Evolutionary conservation across 139 green algal species (phyloP).

Genomic region (Monoraphidium neglectum): DNA sequence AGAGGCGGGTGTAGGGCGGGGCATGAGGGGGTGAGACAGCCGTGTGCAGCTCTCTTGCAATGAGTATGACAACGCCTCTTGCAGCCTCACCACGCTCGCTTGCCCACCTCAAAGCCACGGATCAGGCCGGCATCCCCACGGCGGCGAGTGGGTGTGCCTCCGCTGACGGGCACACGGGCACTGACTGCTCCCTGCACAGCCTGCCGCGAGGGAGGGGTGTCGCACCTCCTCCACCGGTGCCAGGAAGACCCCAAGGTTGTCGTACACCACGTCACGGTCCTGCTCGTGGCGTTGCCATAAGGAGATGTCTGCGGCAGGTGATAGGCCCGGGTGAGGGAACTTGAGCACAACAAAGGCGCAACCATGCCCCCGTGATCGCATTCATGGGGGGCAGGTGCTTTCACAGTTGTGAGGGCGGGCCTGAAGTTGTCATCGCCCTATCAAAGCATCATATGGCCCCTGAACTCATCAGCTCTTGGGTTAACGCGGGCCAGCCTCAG

Average conservation of each 20-base stretch:
- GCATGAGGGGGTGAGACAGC: too few species aligned
- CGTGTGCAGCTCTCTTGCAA: too few species aligned
- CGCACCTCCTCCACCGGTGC: conserved; percentile 43
- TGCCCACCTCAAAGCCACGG: too few species aligned
- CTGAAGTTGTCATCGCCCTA: not conserved
- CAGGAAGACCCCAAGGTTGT: conserved; percentile 61
- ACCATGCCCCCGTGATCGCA: not conserved
- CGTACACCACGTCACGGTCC: conserved; percentile 9
- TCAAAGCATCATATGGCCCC: not conserved
- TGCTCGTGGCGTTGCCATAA: conserved; percentile 7
- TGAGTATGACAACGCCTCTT: too few species aligned
- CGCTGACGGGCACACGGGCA: too few species aligned
- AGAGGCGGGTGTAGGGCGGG: too few species aligned
- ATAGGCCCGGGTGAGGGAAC: not conserved
- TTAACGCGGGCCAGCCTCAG: too few species aligned
- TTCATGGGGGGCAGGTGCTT: not conserved
- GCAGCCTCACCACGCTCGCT: too few species aligned
- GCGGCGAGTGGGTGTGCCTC: too few species aligned
- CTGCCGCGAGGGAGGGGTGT: too few species aligned
- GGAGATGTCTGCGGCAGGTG: conserved; percentile 3
- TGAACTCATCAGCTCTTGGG: not conserved
- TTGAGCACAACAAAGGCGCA: not conserved
- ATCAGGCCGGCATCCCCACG: too few species aligned
- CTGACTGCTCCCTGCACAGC: too few species aligned
- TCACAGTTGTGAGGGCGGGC: not conserved